These are phyloP conservation scores for Brassica juncea DNA, from an alignment of 345 rosid species.

Conservation along the genomic window DNA sequence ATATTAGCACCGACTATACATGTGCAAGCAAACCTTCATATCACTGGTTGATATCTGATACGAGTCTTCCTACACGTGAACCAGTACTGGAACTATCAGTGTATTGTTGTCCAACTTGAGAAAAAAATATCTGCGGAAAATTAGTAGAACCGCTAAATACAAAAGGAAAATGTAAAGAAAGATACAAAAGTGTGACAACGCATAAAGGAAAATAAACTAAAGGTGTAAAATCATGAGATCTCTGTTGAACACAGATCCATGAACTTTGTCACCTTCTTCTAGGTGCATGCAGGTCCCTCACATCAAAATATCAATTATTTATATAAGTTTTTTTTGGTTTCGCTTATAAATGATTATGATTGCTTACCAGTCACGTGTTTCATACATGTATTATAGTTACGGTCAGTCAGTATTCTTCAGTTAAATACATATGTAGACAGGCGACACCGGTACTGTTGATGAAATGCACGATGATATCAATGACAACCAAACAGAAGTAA, in stretches of 20 bases:
- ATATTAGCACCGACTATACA: not conserved
- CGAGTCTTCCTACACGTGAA: not conserved
- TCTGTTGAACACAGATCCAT: conserved; percentile 31
- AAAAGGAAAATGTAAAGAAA: not conserved
- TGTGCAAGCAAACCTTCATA: not conserved
- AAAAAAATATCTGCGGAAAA: not conserved
- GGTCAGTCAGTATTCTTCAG: not conserved
- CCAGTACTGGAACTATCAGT: not conserved
- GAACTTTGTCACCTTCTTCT: conserved; percentile 32
- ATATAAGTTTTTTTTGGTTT: not conserved
- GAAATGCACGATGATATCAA: not conserved
- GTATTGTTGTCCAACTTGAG: not conserved
- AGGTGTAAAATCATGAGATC: conserved; percentile 37
- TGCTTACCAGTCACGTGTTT: not conserved
- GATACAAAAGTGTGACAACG: conserved; percentile 14
- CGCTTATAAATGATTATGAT: not conserved
- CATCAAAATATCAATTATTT: not conserved
- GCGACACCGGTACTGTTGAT: not conserved
- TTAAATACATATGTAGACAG: not conserved
- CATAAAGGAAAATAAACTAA: conserved; percentile 15
- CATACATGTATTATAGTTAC: not conserved
- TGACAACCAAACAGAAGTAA: not conserved
- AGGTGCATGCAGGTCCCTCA: conserved; percentile 28
- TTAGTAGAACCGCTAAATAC: not conserved
- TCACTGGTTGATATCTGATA: not conserved